A percentile compares a stretch with the other conserved stretches of the same genome.
These are phyloP conservation scores for Scheffersomyces cryptocercus DNA, from an alignment of 1,139 yeast species.

Conservation along the genomic window DNA sequence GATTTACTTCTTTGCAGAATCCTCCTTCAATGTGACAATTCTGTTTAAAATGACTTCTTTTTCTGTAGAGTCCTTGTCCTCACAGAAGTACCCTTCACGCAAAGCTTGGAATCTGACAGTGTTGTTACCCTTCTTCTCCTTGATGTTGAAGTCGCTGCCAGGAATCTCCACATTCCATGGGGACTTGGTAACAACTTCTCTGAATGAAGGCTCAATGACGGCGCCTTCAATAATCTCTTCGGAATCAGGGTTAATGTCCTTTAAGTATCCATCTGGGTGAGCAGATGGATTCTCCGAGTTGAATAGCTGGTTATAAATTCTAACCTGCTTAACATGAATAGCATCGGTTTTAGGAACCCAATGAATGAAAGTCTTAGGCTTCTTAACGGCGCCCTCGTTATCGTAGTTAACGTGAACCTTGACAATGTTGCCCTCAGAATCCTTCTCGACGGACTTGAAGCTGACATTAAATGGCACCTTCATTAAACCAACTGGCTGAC, in stretches of 20 bases:
- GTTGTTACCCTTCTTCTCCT: slow-evolving; percentile 65
- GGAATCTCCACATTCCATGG: slow-evolving; percentile 76
- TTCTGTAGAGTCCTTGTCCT: slow-evolving; percentile 71
- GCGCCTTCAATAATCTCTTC: slow-evolving; percentile 69
- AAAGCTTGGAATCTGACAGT: slow-evolving; percentile 97
- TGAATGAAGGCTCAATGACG: slow-evolving; percentile 76
- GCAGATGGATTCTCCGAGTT: slow-evolving; percentile 88
- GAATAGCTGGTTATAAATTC: slow-evolving; percentile 87
- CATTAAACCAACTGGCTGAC: slow-evolving; percentile 94
- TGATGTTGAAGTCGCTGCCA: slow-evolving; percentile 68
- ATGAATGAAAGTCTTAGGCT: slow-evolving; percentile 93
- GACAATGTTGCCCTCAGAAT: slow-evolving; percentile 60
- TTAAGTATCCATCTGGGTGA: slow-evolving; percentile 84
- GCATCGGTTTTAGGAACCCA: slow-evolving; percentile 83
- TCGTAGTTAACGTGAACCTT: slow-evolving; percentile 83
- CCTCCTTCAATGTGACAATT: slow-evolving; percentile 88
- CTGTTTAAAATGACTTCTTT: slow-evolving; percentile 74
- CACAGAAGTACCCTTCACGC: slow-evolving; percentile 93
- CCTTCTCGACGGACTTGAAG: slow-evolving; percentile 68
- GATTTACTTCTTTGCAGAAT: slow-evolving; percentile 40
- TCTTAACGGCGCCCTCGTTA: slow-evolving; percentile 53
- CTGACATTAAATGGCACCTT: slow-evolving; percentile 84
- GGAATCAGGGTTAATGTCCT: slow-evolving; percentile 78
- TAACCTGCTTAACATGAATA: slow-evolving; percentile 67
- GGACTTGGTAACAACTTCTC: slow-evolving; percentile 63